These are phyloP conservation scores for Camptophora hylomeconis DNA, from an alignment of 2,329 filamentous ascomycete species.

Conservation along the genomic window DNA sequence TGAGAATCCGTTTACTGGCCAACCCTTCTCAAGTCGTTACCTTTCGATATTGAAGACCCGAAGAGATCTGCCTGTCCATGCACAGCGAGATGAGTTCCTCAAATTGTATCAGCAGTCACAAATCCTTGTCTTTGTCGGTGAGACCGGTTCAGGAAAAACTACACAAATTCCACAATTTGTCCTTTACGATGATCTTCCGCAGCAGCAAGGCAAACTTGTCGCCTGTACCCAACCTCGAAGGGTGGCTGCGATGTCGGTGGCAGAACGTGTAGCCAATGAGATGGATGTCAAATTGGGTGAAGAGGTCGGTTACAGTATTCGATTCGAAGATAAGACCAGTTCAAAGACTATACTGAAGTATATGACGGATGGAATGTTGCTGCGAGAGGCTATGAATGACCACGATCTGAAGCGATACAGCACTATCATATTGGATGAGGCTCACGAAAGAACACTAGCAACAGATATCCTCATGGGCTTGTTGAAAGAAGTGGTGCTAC, in stretches of 20 bases:
- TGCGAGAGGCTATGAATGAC: conserved; percentile 93
- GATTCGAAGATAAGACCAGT: conserved; percentile 91
- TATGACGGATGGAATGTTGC: conserved; percentile 99
- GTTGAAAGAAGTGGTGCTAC: conserved; percentile 73
- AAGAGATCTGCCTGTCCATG: conserved; percentile 77
- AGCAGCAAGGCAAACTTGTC: conserved; percentile 74
- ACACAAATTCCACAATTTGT: conserved; percentile 99
- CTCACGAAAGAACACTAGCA: conserved; percentile 91
- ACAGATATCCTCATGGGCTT: conserved; percentile 97
- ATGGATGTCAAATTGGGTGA: conserved; percentile 87
- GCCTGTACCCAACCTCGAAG: conserved; percentile 95
- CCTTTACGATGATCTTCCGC: conserved; percentile 88
- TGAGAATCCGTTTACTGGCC: conserved; percentile 72
- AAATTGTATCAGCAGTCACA: conserved; percentile 85
- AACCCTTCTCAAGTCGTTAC: conserved; percentile 67
- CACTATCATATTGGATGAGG: conserved; percentile 96
- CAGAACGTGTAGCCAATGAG: conserved; percentile 93
- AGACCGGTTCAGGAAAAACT: conserved; percentile 98
- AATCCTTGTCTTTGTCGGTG: conserved; percentile 95
- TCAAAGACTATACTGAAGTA: conserved; percentile 91
- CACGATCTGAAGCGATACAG: conserved; percentile 84
- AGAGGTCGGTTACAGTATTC: conserved; percentile 96
- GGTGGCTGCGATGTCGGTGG: conserved; percentile 97
- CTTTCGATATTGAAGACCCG: conserved; percentile 77
- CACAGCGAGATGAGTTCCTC: conserved; percentile 88